phyloP scores from a whole-genome alignment of 2,329 filamentous ascomycete genomes.

The Nannizzia gypsea region DNA sequence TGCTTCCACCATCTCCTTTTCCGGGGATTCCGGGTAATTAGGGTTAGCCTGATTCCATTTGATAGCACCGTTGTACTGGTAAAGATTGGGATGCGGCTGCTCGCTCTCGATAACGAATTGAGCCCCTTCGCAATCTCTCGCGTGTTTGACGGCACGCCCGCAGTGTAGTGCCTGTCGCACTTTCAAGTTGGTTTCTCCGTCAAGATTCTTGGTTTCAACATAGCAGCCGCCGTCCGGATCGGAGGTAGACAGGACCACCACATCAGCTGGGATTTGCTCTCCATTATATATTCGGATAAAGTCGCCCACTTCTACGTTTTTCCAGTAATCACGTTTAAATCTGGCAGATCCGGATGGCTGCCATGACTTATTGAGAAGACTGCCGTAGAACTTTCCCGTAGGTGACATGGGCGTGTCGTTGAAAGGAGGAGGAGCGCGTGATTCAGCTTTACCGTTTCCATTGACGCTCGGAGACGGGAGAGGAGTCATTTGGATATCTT shows the following conservation, averaged over 20 bases:
- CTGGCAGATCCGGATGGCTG: constrained; percentile 57
- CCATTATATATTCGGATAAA: constrained; percentile 95
- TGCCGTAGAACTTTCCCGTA: constrained; percentile 39
- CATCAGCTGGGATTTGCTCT: constrained; percentile 85
- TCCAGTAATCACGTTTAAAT: constrained; percentile 92
- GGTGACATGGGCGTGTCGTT: neutral
- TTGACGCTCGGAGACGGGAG: constrained; percentile 57
- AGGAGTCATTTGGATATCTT: constrained; percentile 90
- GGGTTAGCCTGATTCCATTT: constrained; percentile 68
- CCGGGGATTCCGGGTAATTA: constrained; percentile 49
- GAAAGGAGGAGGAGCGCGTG: neutral
- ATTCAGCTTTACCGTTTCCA: neutral
- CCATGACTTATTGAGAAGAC: constrained; percentile 60
- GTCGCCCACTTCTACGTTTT: constrained; percentile 87
- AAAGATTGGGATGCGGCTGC: constrained; percentile 80
- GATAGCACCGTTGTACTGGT: constrained; percentile 84
- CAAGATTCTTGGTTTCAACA: constrained; percentile 94
- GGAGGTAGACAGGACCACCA: constrained; percentile 85
- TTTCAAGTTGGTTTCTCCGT: constrained; percentile 95
- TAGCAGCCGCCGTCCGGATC: constrained; percentile 92
- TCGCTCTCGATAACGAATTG: constrained; percentile 87
- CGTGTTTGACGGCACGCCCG: constrained; percentile 70
- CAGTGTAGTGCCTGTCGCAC: constrained; percentile 83
- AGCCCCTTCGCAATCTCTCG: constrained; percentile 79
- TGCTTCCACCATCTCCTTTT: constrained; percentile 75